Evolutionary conservation across 257 asterid genomes (phyloP), one percentile per base, ranked within the genome.

Genomic region (Datura wrightii): DNA sequence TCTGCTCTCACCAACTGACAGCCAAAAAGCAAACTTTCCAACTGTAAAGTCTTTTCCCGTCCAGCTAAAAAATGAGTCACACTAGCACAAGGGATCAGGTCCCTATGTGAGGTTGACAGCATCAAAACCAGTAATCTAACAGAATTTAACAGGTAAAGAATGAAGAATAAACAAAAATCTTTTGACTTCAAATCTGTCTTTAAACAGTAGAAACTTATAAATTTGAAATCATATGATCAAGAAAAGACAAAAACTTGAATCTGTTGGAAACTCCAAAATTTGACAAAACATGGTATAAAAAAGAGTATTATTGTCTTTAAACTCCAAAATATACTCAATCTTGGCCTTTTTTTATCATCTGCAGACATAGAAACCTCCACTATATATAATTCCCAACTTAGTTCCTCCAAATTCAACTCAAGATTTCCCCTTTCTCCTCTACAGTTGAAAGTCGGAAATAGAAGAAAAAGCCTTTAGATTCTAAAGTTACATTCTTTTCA

Each of bases 241-340:
- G 89, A 88, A 52, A 69, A 84, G 79, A 39, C 41, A 19, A 65
- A 53, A 41, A 14, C 11, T 52, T 85, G 67, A 19, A 31, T 66
- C 4, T 56, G 46, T 84, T 9, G 50, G 52, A 53, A 10, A 15
- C 65, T 53, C 83, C 85, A 86, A 81, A 71, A 82, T 83, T 66
- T 82, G 92, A 88, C 91, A 88, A 86, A 85, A 69, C 37, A 41
- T 24, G 71, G 92, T 79, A 90, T 85, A 48, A 24, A 83, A 34
- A 74, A 39, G 81, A 37, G 74, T 34, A 15, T n/a, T 56, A 59
- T 60, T 10, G 13, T 67, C 71, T 79, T 44, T 80, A 74, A 76
- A 80, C 70, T 48, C 65, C 58, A 85, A 83, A 60, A 85, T 90
- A 85, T 71, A 86, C 91, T 84, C 48, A 15, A 65, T 85, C 83